Conservation (phyloP, 1,284 basidiomycete genomes). For the Phlebopus sp. region DNA sequence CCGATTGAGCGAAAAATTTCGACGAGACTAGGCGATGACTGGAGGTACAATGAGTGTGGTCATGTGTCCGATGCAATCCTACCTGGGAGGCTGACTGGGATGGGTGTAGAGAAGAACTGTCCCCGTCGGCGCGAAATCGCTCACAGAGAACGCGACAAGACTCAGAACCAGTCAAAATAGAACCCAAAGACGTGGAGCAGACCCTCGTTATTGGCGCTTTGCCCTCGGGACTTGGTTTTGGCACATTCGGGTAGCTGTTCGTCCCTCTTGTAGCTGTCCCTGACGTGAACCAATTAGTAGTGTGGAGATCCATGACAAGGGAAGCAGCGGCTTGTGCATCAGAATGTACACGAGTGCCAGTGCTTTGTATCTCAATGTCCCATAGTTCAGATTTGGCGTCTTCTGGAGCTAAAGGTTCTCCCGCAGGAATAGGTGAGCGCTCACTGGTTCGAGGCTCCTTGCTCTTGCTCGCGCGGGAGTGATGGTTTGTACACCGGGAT, state of each 20-base stretch:
- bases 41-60: conserved; percentile 3
- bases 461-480: background rate
- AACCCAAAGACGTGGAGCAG: background rate
- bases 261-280: background rate
- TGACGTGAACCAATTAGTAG: conserved; percentile 22
- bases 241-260: background rate
- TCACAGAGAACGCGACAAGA: background rate
- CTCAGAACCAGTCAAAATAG: conserved; percentile 1
- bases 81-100: conserved; percentile 54
- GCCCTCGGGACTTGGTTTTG: background rate
- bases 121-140: background rate
- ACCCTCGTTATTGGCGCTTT: background rate
- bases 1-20: conserved; percentile 20
- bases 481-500: conserved; percentile 1
- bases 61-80: conserved; percentile 13
- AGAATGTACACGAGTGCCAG: conserved; percentile 11
- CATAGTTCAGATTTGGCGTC: conserved; percentile 51
- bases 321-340: conserved; percentile 12
- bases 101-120: conserved; percentile 44
- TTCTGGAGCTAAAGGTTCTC: background rate
- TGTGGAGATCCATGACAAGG: conserved; percentile 21
- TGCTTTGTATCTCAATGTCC: conserved; percentile 58
- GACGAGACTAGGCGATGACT: conserved; percentile 8
- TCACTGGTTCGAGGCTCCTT: conserved; percentile 1
- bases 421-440: background rate